Conservation (phyloP, 768 basidiomycete genomes). For the Rhizopogon salebrosus region DNA sequence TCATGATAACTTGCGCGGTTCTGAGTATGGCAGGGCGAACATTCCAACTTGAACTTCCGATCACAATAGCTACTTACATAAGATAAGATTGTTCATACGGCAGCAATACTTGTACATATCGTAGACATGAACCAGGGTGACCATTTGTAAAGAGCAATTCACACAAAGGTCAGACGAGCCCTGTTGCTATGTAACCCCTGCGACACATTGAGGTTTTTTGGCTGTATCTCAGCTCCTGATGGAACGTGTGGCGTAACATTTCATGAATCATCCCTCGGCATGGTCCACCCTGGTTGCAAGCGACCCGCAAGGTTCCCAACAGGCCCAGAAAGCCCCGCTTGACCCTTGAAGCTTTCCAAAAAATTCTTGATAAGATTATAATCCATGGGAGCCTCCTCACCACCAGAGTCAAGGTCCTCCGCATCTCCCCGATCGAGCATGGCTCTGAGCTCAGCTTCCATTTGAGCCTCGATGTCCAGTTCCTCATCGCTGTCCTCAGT, state of each 20-base stretch:
- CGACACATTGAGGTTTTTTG: not conserved
- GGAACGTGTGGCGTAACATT: not conserved
- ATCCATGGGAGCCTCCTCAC: constrained; percentile 51
- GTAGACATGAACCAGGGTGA: too few relatives aligned
- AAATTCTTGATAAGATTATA: constrained; percentile 96
- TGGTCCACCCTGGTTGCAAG: constrained; percentile 66
- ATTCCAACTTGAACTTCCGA: not conserved
- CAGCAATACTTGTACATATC: too few relatives aligned
- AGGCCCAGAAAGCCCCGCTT: constrained; percentile 85
- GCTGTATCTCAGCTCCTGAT: not conserved
- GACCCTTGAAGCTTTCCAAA: constrained; percentile 92
- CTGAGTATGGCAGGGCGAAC: not conserved
- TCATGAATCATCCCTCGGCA: constrained; percentile 64
- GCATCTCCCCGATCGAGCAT: constrained; percentile 45
- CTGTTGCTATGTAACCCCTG: not conserved
- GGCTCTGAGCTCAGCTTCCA: constrained; percentile 82
- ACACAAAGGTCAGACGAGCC: too few relatives aligned
- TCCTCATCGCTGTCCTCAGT: constrained; percentile 38
- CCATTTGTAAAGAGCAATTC: too few relatives aligned
- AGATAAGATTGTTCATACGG: too few relatives aligned
- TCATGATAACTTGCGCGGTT: constrained; percentile 41
- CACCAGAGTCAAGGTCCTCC: constrained; percentile 51
- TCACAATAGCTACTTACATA: too few relatives aligned
- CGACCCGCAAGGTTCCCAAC: constrained; percentile 87
- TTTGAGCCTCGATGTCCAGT: constrained; percentile 73